Evolutionary conservation across 2,329 filamentous ascomycete genomes (phyloP), one percentile per base, ranked within the genome.

Genomic region (Apiospora aurea): DNA sequence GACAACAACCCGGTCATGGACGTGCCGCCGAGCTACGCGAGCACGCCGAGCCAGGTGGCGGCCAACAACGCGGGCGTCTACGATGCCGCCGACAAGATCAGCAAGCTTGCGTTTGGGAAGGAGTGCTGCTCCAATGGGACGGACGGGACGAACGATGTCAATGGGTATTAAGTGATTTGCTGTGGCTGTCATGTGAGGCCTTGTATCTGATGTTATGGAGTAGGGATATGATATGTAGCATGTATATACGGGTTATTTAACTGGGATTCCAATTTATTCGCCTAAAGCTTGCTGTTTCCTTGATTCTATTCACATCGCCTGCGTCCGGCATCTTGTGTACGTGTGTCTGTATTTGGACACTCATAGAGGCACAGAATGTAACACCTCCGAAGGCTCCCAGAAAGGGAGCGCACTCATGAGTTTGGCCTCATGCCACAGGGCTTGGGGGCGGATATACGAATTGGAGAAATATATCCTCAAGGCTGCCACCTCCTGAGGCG

Each of bases 1-100:
- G 83, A 87, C 29, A 87, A 89, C 76, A 97, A 96, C 79, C 94
- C 94, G 2, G 92, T 90, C 71, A 84, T 97, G 81, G 93, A 97
- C 81, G 92, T 97, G 21, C 92, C 93, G 71, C 93, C 94, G 0
- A 93, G 89, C 77, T 96, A 91, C 81, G 89, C 89, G 57, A 89
- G 88, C 75, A 92, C 92, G 41, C 94, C 94, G 1, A 94, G 90
- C 76, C 91, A 94, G 69, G 77, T 83, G 21, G 73, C 77, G 5
- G 78, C 78, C 53, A 79, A 77, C 67, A 81, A 77, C n/a, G 78
- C 74, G 21, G 80, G 74, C 49, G 74, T 79, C 16, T 74, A 75
- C 13, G 77, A 80, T 67, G 80, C 82, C 1, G 76, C 80, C 21
- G 79, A 80, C 26, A 74, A 74, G 74, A 68, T 79, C 73, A 80